These are phyloP conservation scores for Mortierella sp. DNA, from an alignment of 371 early-diverging fungal genomes.

Conservation along the genomic window DNA sequence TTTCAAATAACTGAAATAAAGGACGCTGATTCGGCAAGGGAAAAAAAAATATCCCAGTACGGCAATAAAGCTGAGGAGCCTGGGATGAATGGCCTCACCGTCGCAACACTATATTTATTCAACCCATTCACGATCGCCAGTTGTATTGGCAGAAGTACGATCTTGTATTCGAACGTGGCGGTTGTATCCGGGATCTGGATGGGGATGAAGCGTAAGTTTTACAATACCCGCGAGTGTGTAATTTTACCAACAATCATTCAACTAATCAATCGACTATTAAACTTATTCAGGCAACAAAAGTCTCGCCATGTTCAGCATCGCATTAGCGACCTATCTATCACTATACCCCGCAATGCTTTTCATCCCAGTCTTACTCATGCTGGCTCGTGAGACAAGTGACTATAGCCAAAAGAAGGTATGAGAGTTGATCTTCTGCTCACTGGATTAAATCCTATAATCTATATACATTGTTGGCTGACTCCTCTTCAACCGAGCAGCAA, in stretches of 20 bases:
- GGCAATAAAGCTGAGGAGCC: constrained; percentile 32
- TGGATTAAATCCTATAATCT: not conserved
- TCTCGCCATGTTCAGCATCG: constrained; percentile 73
- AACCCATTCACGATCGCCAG: constrained; percentile 87
- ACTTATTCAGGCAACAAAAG: constrained; percentile 57
- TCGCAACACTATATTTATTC: constrained; percentile 72
- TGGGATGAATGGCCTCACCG: constrained; percentile 38
- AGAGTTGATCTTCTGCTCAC: not conserved
- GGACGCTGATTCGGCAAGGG: constrained; percentile 26
- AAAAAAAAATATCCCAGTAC: constrained; percentile 33
- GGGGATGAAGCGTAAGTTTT: constrained; percentile 69
- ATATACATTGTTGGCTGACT: constrained; percentile 5
- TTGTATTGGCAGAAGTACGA: constrained; percentile 81
- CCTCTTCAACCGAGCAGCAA: constrained; percentile 20
- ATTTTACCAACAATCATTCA: too few relatives aligned
- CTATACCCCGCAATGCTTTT: constrained; percentile 88
- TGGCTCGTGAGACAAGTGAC: constrained; percentile 21
- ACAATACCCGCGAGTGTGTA: too few relatives aligned
- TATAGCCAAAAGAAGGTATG: constrained; percentile 10
- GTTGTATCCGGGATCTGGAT: constrained; percentile 74
- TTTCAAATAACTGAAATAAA: constrained; percentile 63
- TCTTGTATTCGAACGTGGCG: constrained; percentile 80
- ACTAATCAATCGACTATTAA: not conserved
- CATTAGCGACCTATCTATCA: constrained; percentile 83
- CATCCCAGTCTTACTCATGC: constrained; percentile 71